Base-by-base conservation (phyloP, 371 early-diverging fungal species). In the Mucor saturninus region DNA sequence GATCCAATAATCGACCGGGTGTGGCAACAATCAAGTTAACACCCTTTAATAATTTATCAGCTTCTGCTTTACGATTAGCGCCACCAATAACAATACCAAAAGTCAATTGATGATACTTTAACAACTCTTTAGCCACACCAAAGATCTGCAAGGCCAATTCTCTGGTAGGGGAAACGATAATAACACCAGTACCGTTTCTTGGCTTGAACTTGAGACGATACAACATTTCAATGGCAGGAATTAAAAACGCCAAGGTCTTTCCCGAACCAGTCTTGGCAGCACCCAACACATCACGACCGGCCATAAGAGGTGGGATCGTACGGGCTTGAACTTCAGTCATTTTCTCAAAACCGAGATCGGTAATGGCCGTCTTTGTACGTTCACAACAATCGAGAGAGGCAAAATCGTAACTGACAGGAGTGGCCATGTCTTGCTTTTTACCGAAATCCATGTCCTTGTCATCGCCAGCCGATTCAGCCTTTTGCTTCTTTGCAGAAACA, bases 211-310 rank as follows among this genome's bases (percentile, higher is more conserved):
- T 90, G 39, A 95, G 83, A 65, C 83, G 90, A 64, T 86, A 83
- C 15, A 99, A 80, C 65, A 95, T 74, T 72, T 99, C 97, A 37
- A 99, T 78, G 14, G 97, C 95, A 37, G 99, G 99, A 51, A 99
- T 88, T 68, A 99, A 78, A 83, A 99, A 99, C 7, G 99, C 93
- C 56, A 99, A 85, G 4, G 99, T 99, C 79, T 99, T 99, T 59
- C 99, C 99, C 14, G 93, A 92, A 32, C 99, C 99, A 2, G 99
- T 99, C 76, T 98, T 96, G 32, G 99, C 99, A 51, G 99, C 98
- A 40, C 99, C 99, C 37, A 99, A 80, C 30, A 99, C 93, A 86
- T 99, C 99, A 39, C 94, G 89, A 51, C 99, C 99, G 26, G 96
- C 93, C 84, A 98, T 83, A 30, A 96, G 87, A 13, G 97, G 90